These are phyloP conservation scores for Petunia axillaris DNA, from an alignment of 257 asterid species.

Conservation along the genomic window DNA sequence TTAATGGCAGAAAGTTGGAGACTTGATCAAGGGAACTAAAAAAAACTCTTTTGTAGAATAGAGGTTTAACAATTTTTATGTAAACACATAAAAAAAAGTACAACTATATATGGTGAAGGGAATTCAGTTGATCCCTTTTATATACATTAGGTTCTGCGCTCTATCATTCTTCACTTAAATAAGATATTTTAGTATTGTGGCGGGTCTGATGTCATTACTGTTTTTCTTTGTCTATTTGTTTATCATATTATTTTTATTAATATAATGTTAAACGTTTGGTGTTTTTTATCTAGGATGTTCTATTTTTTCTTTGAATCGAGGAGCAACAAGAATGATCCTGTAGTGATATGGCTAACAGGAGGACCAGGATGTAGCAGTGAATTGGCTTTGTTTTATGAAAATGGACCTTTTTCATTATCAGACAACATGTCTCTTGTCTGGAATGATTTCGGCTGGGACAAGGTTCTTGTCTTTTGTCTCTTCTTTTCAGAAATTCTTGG, in stretches of 20 bases:
- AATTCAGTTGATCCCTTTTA: no score
- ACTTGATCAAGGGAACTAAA: no score
- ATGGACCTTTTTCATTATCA: conserved; percentile 74
- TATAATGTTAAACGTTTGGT: neutral
- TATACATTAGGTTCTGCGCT: no score
- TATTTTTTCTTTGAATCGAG: conserved; percentile 80
- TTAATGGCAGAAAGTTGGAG: no score
- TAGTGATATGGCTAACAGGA: conserved; percentile 79
- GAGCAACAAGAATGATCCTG: conserved; percentile 52
- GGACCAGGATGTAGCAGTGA: conserved; percentile 91
- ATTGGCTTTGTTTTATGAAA: conserved; percentile 75
- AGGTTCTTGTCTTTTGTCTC: conserved; percentile 40
- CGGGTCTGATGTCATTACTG: no score
- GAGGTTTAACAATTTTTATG: no score
- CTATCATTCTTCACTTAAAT: no score
- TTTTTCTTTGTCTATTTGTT: neutral
- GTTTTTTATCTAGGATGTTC: conserved; percentile 69
- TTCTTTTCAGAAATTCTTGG: neutral
- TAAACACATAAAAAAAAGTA: no score
- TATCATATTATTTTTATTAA: neutral
- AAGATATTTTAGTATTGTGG: no score
- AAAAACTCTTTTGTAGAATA: no score
- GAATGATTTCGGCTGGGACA: conserved; percentile 90
- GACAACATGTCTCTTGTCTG: conserved; percentile 55
- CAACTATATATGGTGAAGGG: no score